These are phyloP conservation scores for Psidium friedrichsthalianum DNA, from an alignment of 345 rosid genomes.

Conservation along the genomic window DNA sequence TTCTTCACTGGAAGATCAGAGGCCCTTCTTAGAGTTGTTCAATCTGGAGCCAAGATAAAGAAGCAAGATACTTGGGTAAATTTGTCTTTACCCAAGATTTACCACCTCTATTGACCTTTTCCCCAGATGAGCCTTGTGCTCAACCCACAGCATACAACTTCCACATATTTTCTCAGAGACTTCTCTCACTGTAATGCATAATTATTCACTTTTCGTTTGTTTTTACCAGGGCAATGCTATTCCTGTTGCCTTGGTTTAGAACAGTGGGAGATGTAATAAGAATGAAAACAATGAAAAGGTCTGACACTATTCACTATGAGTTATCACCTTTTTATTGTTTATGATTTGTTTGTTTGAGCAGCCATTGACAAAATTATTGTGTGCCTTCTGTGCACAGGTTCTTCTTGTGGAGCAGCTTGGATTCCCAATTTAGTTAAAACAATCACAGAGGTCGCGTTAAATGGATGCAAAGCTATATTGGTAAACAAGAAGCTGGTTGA, in stretches of 20 bases:
- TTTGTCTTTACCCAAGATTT: not conserved
- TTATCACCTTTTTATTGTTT: not conserved
- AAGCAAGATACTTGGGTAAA: slow-evolving; percentile 39
- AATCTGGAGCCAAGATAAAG: slow-evolving; percentile 38
- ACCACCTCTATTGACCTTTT: not conserved
- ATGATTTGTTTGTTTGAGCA: not conserved
- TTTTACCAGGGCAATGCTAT: slow-evolving; percentile 20
- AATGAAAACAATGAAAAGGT: slow-evolving; percentile 55
- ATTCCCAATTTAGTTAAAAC: slow-evolving; percentile 33
- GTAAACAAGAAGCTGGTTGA: slow-evolving; percentile 50
- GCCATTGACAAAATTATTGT: not conserved
- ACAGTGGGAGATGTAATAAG: slow-evolving; percentile 53
- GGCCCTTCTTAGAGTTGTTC: slow-evolving; percentile 49
- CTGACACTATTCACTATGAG: not conserved
- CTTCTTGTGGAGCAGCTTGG: slow-evolving; percentile 42
- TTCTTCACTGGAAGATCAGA: slow-evolving; percentile 61
- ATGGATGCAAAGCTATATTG: slow-evolving; percentile 24
- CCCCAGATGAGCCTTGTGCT: not conserved
- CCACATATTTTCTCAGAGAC: not conserved
- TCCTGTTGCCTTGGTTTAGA: slow-evolving; percentile 45
- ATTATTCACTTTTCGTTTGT: not conserved
- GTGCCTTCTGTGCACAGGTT: slow-evolving; percentile 14
- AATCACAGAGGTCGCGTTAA: slow-evolving; percentile 30
- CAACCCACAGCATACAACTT: not conserved
- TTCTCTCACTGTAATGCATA: not conserved